Evolutionary conservation across 768 basidiomycete genomes (phyloP).

Genomic region (Paxillus involutus): DNA sequence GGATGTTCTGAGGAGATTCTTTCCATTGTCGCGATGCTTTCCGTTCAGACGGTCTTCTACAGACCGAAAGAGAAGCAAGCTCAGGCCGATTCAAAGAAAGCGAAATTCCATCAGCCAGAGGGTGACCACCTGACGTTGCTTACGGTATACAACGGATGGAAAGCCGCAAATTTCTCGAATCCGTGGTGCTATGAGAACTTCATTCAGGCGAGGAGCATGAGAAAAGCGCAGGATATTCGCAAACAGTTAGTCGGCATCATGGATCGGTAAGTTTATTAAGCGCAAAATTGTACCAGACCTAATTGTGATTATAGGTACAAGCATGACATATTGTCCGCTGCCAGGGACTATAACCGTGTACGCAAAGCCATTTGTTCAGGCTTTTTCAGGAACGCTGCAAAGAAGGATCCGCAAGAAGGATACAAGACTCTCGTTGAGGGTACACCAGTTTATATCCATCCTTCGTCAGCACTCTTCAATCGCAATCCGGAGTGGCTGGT

Average conservation of each 20-base stretch:
- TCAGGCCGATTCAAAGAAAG: conserved; percentile 99
- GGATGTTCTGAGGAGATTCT: conserved; percentile 98
- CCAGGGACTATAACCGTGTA: conserved; percentile 88
- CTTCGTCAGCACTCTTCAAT: conserved; percentile 95
- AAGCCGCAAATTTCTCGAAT: conserved; percentile 92
- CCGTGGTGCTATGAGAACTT: conserved; percentile 99
- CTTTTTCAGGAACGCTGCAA: conserved; percentile 97
- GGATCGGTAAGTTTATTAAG: conserved; percentile 70
- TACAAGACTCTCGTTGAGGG: conserved; percentile 98
- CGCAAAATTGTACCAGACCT: not conserved
- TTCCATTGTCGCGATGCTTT: conserved; percentile 96
- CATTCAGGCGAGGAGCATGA: conserved; percentile 96
- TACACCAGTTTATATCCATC: conserved; percentile 99
- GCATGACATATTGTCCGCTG: conserved; percentile 93
- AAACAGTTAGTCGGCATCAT: conserved; percentile 98
- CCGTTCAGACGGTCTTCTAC: conserved; percentile 95
- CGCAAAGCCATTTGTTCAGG: conserved; percentile 96
- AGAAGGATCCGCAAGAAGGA: conserved; percentile 97
- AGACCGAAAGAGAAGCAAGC: conserved; percentile 99
- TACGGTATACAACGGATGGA: conserved; percentile 99
- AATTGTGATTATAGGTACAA: conserved; percentile 65
- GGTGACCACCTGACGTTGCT: conserved; percentile 91
- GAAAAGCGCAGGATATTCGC: conserved; percentile 94
- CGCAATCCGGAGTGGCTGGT: conserved; percentile 94
- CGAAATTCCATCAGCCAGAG: conserved; percentile 99